Percentiles rank a stretch among this genome's conserved stretches.
phyloP scores from a whole-genome alignment of 306 rosid genomes.

The Canavalia gladiata region DNA sequence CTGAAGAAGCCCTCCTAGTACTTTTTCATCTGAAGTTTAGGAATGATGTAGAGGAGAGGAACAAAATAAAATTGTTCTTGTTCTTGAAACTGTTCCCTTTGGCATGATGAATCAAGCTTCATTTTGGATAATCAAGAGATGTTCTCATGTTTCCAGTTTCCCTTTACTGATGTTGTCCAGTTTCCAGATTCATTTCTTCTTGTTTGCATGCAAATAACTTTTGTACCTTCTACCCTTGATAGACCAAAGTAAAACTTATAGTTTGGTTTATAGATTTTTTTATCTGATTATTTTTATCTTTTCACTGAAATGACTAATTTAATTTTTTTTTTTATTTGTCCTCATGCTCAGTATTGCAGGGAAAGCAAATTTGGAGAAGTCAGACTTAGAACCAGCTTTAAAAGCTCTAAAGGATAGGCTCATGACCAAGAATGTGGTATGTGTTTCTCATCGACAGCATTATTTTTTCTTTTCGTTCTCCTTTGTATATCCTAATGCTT shows the following conservation, averaged over 20 bases:
- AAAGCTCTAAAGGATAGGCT: slow-evolving; percentile 91
- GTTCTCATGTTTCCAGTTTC: background rate
- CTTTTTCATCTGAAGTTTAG: background rate
- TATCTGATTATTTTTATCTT: slow-evolving; percentile 9
- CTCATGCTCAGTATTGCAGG: slow-evolving; percentile 76
- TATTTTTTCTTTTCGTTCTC: background rate
- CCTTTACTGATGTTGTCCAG: background rate
- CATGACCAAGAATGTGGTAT: slow-evolving; percentile 94
- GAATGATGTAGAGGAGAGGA: background rate
- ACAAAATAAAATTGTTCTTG: slow-evolving; percentile 15
- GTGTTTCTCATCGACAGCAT: slow-evolving; percentile 31
- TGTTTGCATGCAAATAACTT: slow-evolving; percentile 4
- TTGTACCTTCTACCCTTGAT: background rate
- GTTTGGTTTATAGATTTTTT: background rate
- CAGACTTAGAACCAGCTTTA: slow-evolving; percentile 91
- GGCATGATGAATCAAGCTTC: background rate
- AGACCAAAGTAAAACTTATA: background rate
- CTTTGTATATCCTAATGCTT: background rate
- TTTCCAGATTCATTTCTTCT: background rate
- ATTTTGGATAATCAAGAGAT: slow-evolving; percentile 27
- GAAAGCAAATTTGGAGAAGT: slow-evolving; percentile 84
- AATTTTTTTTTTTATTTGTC: slow-evolving; percentile 11
- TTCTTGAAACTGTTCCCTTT: slow-evolving; percentile 7
- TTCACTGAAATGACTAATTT: slow-evolving; percentile 14
- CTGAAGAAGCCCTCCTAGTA: background rate